Evolutionary conservation across 75 land plant species (phyloP), one percentile per base, ranked within the genome.

Genomic region (Adiantum capillusveneris): DNA sequence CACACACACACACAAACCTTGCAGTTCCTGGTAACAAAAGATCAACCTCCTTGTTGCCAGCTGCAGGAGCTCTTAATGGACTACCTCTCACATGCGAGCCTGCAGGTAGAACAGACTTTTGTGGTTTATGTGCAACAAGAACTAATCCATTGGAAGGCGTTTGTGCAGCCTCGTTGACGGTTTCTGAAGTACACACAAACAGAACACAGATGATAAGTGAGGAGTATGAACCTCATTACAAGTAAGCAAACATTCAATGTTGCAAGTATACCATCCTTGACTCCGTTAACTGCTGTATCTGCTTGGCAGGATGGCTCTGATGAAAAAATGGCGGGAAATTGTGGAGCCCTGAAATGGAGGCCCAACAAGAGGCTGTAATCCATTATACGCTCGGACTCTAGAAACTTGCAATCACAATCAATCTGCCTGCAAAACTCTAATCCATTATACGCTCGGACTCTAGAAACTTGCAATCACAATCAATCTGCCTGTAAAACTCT

Each of bases 11-110:
- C 7, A 17, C 25, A 13, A 29, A 91, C 97, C 97, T 84, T 64
- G 97, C 88, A 31, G 81, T 87, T 14, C 93, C 97, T 48, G 96
- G 96, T 51, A 91, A 85, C 25, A 91, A 80, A 24, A 91, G 82
- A 65, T 91, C 97, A 41, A 91, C 93, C 69, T 91, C 97, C 61
- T 84, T 85, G 68, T 75, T 78, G 26, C 88, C 92, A 36, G 72
- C 81, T 43, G 80, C 84, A 27, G 97, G 79, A 53, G 97, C 84
- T 60, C 88, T 74, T 56, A 91, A 66, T 19, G 94, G 77, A 52
- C 86, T 80, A 20, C 97, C 97, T 65, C 97, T 73, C 21, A 91
- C 82, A 49, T 91, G 97, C 41, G 88, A 75, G 11, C 97, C 97
- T 63, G 78, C 75, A 56, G 54, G 68, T 19, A 59, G 73, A 42